Percentiles rank a stretch among this genome's conserved stretches.
Evolutionary conservation across 2,329 filamentous ascomycete species (phyloP).

Genomic region (Seiridium cupressi): DNA sequence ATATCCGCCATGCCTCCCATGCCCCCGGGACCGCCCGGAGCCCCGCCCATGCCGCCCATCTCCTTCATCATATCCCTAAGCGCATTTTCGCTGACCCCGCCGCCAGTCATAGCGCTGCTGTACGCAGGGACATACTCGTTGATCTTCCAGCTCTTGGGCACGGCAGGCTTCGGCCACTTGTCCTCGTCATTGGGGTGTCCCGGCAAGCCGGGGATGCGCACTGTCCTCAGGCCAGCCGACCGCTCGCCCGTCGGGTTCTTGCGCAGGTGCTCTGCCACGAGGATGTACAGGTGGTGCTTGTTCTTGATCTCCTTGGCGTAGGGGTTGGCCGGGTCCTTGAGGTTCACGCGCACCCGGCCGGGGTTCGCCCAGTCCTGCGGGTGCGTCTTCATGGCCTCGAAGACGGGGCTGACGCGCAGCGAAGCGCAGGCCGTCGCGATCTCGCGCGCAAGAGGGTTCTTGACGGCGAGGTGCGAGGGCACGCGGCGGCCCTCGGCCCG

Average conservation of each 20-base stretch:
- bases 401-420: conserved; percentile 69
- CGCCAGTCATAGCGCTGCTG: conserved; percentile 85
- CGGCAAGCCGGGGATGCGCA: conserved; percentile 72
- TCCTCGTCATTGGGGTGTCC: conserved; percentile 61
- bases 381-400: conserved; percentile 90
- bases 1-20: conserved; percentile 15
- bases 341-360: conserved; percentile 76
- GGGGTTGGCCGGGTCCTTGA: conserved; percentile 47
- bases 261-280: conserved; percentile 75
- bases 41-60: conserved; percentile 58
- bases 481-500: conserved; percentile 83
- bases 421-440: conserved; percentile 82
- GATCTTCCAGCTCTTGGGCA: conserved; percentile 91
- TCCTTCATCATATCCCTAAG: conserved; percentile 97
- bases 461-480: conserved; percentile 66
- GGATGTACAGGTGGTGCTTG: conserved; percentile 84
- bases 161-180: conserved; percentile 68
- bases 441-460: conserved; percentile 83
- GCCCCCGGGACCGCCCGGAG: conserved; percentile 21
- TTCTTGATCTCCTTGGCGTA: conserved; percentile 53
- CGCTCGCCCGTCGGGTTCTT: conserved; percentile 74
- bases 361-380: conserved; percentile 98
- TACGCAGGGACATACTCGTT: conserved; percentile 80
- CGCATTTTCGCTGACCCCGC: conserved; percentile 90
- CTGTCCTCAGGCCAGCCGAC: conserved; percentile 61